phyloP scores from a whole-genome alignment of 371 early-diverging fungal genomes.

The Gilbertella persicaria region DNA sequence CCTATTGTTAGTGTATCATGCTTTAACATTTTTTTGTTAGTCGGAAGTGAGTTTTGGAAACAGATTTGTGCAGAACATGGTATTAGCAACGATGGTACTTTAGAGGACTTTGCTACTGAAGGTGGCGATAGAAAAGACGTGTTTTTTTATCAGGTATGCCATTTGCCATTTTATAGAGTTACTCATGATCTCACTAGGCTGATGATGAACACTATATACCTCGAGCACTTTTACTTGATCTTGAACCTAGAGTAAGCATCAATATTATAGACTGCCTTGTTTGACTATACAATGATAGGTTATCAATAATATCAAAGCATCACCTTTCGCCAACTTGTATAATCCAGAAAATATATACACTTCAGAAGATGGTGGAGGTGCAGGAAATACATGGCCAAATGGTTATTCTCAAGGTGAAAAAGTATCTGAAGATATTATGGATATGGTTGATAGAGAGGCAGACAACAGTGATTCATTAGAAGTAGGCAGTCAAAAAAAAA shows the following conservation, averaged over 20 bases:
- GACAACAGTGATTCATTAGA: conserved; percentile 93
- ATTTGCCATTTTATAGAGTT: neutral
- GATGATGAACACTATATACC: conserved; percentile 96
- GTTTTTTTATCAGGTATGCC: conserved; percentile 95
- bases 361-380: conserved; percentile 92
- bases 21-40: conserved; percentile 16
- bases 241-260: conserved; percentile 86
- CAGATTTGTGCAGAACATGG: conserved; percentile 92
- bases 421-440: conserved; percentile 83
- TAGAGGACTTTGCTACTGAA: conserved; percentile 87
- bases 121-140: conserved; percentile 97
- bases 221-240: conserved; percentile 86
- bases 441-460: conserved; percentile 94
- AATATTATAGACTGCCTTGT: neutral
- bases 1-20: neutral
- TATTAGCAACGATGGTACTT: conserved; percentile 79
- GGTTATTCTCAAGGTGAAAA: conserved; percentile 85
- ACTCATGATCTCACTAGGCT: conserved; percentile 54
- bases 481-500: conserved; percentile 25
- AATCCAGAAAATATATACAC: conserved; percentile 92
- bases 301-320: conserved; percentile 70
- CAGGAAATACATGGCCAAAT: conserved; percentile 95
- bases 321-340: conserved; percentile 79
- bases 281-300: conserved; percentile 43
- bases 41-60: conserved; percentile 94